Conservation (phyloP, 1,139 yeast species). For the Zhuliangozyma parablackwelliae region DNA sequence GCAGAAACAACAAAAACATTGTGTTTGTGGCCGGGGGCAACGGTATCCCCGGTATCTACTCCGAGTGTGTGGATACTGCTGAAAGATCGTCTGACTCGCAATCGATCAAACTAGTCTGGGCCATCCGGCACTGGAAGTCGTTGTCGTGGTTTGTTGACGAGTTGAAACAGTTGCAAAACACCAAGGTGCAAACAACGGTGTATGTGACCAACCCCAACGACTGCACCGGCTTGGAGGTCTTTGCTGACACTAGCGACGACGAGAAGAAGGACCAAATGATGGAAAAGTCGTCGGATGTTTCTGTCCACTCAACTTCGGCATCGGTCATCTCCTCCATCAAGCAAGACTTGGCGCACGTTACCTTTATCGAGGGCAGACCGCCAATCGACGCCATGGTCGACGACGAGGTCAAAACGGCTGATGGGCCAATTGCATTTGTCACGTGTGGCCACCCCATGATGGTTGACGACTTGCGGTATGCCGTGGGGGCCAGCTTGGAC, state of each 20-base stretch:
- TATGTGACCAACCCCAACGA: constrained; percentile 27
- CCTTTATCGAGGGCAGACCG: constrained; percentile 30
- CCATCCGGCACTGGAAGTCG: constrained; percentile 39
- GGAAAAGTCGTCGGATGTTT: constrained; percentile 12
- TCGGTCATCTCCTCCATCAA: constrained; percentile 6
- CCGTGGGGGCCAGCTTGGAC: constrained; percentile 22
- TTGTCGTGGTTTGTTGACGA: constrained; percentile 34
- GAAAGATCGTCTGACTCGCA: constrained; percentile 23
- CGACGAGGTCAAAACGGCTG: constrained; percentile 25
- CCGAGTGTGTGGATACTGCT: constrained; percentile 32
- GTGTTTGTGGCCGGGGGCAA: constrained; percentile 37
- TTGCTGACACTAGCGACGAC: constrained; percentile 1
- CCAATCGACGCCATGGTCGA: constrained; percentile 18
- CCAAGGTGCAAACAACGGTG: constrained; percentile 23
- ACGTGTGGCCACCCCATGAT: constrained; percentile 46
- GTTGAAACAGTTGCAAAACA: constrained; percentile 19
- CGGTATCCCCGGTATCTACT: constrained; percentile 40
- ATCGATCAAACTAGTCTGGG: constrained; percentile 30
- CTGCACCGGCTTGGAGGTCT: constrained; percentile 5
- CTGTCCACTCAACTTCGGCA: constrained; percentile 1
- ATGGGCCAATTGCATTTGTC: constrained; percentile 39
- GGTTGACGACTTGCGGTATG: constrained; percentile 44
- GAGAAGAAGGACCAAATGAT: constrained; percentile 2
- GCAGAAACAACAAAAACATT: constrained; percentile 24
- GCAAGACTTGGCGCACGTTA: constrained; percentile 17